A percentile compares a stretch with the other conserved stretches of the same genome.
Conservation (phyloP, 441 rosid species). For the Gossypium lobatum region DNA sequence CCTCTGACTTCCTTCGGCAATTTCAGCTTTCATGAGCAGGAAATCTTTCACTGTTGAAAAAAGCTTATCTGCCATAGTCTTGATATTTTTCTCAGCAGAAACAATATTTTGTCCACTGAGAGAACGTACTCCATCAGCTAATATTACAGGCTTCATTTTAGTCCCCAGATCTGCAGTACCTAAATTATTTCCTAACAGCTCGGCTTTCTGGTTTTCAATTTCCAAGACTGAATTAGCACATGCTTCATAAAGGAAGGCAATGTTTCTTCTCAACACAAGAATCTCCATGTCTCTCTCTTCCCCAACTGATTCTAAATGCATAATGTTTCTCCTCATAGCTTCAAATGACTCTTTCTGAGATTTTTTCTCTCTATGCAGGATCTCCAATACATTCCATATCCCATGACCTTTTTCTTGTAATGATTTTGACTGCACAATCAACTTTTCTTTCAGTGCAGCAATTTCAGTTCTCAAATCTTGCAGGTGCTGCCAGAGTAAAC, state of each 20-base stretch:
- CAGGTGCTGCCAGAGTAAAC: slow-evolving; percentile 41
- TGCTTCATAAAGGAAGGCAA: slow-evolving; percentile 64
- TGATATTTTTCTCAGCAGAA: slow-evolving; percentile 58
- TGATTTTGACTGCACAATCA: slow-evolving; percentile 41
- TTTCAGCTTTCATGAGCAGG: slow-evolving; percentile 43
- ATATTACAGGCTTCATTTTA: slow-evolving; percentile 28
- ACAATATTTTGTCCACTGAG: slow-evolving; percentile 23
- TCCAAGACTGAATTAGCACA: slow-evolving; percentile 57
- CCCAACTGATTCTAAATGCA: slow-evolving; percentile 36
- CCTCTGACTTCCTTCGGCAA: slow-evolving; percentile 46
- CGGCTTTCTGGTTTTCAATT: slow-evolving; percentile 63
- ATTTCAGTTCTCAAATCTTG: slow-evolving; percentile 47
- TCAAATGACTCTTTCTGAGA: slow-evolving; percentile 40
- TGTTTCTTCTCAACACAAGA: slow-evolving; percentile 42
- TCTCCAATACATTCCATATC: slow-evolving; percentile 40
- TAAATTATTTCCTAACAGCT: slow-evolving; percentile 30
- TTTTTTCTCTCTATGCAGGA: slow-evolving; percentile 33
- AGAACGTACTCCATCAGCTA: slow-evolving; percentile 24
- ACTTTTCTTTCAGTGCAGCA: slow-evolving; percentile 40
- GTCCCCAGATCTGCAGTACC: slow-evolving; percentile 24
- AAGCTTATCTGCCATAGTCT: slow-evolving; percentile 53
- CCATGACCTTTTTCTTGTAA: slow-evolving; percentile 48
- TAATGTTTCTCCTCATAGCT: slow-evolving; percentile 38
- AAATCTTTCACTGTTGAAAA: slow-evolving; percentile 45
- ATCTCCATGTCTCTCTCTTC: slow-evolving; percentile 56